phyloP scores from a whole-genome alignment of 164 flowering plant genomes.

The Nymphaea colorata region DNA sequence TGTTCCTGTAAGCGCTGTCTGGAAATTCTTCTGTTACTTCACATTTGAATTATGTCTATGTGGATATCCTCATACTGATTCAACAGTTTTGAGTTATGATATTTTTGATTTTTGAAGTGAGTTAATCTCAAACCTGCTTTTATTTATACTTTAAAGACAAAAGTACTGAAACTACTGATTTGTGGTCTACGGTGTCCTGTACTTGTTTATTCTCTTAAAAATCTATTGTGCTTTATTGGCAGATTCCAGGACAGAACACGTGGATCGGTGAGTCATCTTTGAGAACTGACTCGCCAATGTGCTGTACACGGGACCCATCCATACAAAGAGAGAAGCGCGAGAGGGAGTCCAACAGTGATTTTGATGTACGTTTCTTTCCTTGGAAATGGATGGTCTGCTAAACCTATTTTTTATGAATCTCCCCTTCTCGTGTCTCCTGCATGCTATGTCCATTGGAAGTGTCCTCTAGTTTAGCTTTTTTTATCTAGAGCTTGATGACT shows the following conservation, averaged over 20 bases:
- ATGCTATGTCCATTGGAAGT: too few species aligned
- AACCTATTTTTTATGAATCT: too few species aligned
- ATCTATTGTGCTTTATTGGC: neutral
- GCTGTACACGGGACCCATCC: constrained; percentile 5
- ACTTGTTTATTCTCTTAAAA: neutral
- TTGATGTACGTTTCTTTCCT: constrained; percentile 8
- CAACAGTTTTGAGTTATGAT: too few species aligned
- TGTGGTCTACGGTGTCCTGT: neutral
- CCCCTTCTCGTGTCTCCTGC: neutral
- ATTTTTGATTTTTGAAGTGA: too few species aligned
- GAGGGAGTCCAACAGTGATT: constrained; percentile 38
- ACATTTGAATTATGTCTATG: neutral
- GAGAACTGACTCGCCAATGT: neutral
- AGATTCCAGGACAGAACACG: constrained; percentile 78
- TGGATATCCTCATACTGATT: neutral
- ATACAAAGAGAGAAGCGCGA: constrained; percentile 65
- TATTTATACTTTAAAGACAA: too few species aligned
- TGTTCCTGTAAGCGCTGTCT: constrained; percentile 49
- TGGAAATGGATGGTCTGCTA: too few species aligned
- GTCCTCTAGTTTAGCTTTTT: too few species aligned
- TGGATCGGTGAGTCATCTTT: constrained; percentile 40
- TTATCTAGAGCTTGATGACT: neutral
- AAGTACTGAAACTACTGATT: too few species aligned
- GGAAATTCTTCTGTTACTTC: neutral
- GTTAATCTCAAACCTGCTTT: too few species aligned